These are phyloP conservation scores for Otatea glauca DNA, from an alignment of 176 grass and related monocot species.

Conservation along the genomic window DNA sequence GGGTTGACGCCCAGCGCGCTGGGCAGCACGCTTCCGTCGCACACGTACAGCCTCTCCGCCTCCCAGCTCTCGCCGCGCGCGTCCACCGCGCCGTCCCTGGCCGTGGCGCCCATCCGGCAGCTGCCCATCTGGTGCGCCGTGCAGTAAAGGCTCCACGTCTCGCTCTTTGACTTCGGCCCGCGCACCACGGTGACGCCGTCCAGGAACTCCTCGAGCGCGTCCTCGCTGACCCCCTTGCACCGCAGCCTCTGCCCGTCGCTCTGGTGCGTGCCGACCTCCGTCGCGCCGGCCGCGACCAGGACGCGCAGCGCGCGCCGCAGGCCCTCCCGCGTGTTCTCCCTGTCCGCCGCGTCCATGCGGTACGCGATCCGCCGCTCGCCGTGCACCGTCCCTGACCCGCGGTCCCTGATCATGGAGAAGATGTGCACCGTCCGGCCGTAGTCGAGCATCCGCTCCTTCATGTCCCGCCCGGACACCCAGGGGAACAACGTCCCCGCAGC, in stretches of 20 bases:
- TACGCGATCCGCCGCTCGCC: conserved; percentile 66
- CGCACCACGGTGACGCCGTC: conserved; percentile 49
- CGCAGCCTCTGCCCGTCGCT: conserved; percentile 80
- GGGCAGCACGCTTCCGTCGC: conserved; percentile 78
- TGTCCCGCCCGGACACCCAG: conserved; percentile 79
- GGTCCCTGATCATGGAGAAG: conserved; percentile 68
- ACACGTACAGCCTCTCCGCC: conserved; percentile 69
- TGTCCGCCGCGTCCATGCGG: conserved; percentile 50
- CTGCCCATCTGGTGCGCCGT: conserved; percentile 91
- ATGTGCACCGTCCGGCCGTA: conserved; percentile 75
- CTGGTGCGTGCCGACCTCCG: conserved; percentile 82
- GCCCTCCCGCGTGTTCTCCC: conserved; percentile 65
- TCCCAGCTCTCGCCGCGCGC: conserved; percentile 87
- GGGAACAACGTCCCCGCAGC: no score
- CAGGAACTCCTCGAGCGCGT: conserved; percentile 73
- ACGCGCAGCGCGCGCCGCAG: conserved; percentile 66
- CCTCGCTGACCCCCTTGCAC: conserved; percentile 55
- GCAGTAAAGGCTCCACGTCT: conserved; percentile 56
- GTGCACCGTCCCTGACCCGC: conserved; percentile 66
- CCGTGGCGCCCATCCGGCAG: conserved; percentile 70
- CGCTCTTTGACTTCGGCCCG: conserved; percentile 57
- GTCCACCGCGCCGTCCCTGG: conserved; percentile 69
- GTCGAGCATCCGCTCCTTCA: conserved; percentile 76
- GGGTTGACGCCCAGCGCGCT: conserved; percentile 81
- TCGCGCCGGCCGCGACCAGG: conserved; percentile 66